Evolutionary conservation across 2,329 filamentous ascomycete genomes (phyloP).

Genomic region (Trichoderma asperellum): DNA sequence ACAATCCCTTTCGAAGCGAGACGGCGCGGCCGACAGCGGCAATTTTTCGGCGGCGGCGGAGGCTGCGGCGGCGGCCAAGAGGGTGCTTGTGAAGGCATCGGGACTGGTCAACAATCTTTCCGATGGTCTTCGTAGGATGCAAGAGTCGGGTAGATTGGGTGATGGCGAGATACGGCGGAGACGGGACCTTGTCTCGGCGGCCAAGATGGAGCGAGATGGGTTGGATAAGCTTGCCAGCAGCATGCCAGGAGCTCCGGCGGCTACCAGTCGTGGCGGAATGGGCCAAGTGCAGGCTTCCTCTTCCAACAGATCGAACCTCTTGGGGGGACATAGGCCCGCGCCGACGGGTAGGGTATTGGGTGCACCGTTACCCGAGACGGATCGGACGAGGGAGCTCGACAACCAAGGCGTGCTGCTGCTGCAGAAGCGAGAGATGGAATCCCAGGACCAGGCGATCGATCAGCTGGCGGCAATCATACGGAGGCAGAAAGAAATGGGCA

Average conservation of each 20-base stretch:
- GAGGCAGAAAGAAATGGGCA: slow-evolving; percentile 76
- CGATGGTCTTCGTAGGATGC: slow-evolving; percentile 64
- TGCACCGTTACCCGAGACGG: slow-evolving; percentile 72
- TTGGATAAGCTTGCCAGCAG: slow-evolving; percentile 72
- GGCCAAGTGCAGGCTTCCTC: slow-evolving; percentile 54
- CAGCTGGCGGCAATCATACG: slow-evolving; percentile 70
- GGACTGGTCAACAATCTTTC: slow-evolving; percentile 66
- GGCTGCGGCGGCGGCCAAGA: slow-evolving; percentile 74
- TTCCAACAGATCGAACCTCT: slow-evolving; percentile 55
- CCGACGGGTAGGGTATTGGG: slow-evolving; percentile 69
- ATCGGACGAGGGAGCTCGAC: slow-evolving; percentile 75
- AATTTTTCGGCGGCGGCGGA: slow-evolving; percentile 56
- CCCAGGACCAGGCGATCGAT: slow-evolving; percentile 75
- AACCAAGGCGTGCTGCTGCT: slow-evolving; percentile 75
- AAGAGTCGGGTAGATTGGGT: slow-evolving; percentile 61
- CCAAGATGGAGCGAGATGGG: slow-evolving; percentile 74
- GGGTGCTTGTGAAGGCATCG: slow-evolving; percentile 69
- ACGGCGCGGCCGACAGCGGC: slow-evolving; percentile 52
- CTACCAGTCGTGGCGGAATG: slow-evolving; percentile 45
- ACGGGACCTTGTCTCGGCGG: slow-evolving; percentile 69
- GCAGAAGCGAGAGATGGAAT: slow-evolving; percentile 72
- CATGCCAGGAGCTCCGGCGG: slow-evolving; percentile 42
- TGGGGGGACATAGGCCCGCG: slow-evolving; percentile 46
- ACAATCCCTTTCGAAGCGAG: slow-evolving; percentile 67
- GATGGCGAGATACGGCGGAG: slow-evolving; percentile 75